A percentile compares a stretch with the other conserved stretches of the same genome.
Conservation (phyloP, 2,329 filamentous ascomycete species). For the Claviceps arundinis region DNA sequence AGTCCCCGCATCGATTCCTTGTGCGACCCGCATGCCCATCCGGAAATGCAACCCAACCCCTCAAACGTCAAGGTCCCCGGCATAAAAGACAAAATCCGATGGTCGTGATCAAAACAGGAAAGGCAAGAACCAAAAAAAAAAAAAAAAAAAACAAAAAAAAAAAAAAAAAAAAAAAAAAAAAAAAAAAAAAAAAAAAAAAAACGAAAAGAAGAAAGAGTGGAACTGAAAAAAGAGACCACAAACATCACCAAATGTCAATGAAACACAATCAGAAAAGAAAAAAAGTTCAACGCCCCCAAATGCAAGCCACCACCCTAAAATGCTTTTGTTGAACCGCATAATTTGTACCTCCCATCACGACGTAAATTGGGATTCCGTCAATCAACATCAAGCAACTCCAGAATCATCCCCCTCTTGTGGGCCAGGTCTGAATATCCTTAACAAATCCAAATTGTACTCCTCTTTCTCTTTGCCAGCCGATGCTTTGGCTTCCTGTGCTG, state of each 20-base stretch:
- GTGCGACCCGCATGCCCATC: not conserved
- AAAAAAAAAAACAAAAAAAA: slow-evolving; percentile 6
- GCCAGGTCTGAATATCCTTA: slow-evolving; percentile 4
- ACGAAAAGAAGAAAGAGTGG: slow-evolving; percentile 9
- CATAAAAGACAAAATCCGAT: not conserved
- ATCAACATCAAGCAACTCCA: slow-evolving; percentile 4
- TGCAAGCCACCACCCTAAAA: slow-evolving; percentile 21
- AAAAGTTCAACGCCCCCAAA: slow-evolving; percentile 24
- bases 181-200: slow-evolving; percentile 6
- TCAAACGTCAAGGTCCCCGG: slow-evolving; percentile 1
- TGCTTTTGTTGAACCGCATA: slow-evolving; percentile 12
- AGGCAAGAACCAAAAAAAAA: slow-evolving; percentile 7
- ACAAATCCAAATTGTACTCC: slow-evolving; percentile 5
- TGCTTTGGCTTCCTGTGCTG: not conserved
- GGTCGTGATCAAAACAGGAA: slow-evolving; percentile 3
- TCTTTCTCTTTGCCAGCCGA: slow-evolving; percentile 1
- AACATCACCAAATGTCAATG: slow-evolving; percentile 5
- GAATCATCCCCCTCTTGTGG: slow-evolving; percentile 4
- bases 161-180: slow-evolving; percentile 6
- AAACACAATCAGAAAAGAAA: slow-evolving; percentile 6
- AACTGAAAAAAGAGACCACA: slow-evolving; percentile 6
- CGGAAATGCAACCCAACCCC: not conserved
- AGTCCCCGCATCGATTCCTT: slow-evolving; percentile 1
- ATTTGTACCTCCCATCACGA: slow-evolving; percentile 1
- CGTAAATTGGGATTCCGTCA: not conserved